Percentiles rank a stretch among this genome's conserved stretches.
phyloP scores from a whole-genome alignment of 176 grass and related monocot species.

The Carex littledalei region DNA sequence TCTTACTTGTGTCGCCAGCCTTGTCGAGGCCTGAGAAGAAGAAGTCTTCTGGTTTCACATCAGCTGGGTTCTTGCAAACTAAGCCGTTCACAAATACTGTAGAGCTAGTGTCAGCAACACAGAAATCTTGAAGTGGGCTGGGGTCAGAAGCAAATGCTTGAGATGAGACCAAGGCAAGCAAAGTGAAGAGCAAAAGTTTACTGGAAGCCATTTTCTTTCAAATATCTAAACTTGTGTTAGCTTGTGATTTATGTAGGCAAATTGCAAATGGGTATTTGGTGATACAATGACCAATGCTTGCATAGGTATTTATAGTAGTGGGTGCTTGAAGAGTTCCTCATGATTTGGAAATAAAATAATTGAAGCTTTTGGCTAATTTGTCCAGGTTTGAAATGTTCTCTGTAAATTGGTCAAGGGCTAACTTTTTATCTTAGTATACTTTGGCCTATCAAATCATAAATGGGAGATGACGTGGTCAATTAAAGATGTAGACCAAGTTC shows the following conservation, averaged over 20 bases:
- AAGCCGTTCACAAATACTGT: neutral
- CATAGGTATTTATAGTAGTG: neutral
- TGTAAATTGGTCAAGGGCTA: neutral
- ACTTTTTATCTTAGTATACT: neutral
- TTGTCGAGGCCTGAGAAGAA: neutral
- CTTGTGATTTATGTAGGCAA: neutral
- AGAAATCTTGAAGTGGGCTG: constrained; percentile 44
- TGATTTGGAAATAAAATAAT: neutral
- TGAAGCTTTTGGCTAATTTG: neutral
- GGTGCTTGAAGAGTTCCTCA: neutral
- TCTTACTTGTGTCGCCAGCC: neutral
- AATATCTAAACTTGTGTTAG: neutral
- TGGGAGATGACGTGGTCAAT: too few species aligned
- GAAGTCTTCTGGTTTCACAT: neutral
- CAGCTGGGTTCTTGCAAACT: neutral
- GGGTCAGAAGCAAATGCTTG: constrained; percentile 40
- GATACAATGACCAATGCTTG: neutral
- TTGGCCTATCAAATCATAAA: neutral
- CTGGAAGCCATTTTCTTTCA: neutral
- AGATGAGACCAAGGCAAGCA: neutral
- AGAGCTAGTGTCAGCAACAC: neutral
- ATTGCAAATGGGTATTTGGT: neutral
- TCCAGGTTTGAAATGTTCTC: neutral
- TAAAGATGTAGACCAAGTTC: too few species aligned
- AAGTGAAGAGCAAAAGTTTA: neutral